Evolutionary conservation across 305 asterid species (phyloP), one percentile per base, ranked within the genome.

Genomic region (Plantago coronopus): DNA sequence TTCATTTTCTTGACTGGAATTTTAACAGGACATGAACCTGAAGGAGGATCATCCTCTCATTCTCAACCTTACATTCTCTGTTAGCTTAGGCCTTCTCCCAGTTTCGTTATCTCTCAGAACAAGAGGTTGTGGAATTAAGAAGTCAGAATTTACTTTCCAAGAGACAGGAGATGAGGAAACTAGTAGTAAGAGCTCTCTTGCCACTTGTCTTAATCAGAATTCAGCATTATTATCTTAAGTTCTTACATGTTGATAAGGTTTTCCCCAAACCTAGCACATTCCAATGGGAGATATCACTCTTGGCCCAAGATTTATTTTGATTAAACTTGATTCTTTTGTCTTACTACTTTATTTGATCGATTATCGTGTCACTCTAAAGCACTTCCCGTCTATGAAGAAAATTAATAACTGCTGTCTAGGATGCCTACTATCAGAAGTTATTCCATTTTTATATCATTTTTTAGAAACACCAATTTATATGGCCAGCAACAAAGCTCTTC

Each of bases 41-140:
- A 77, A 77, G 72, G 96, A 87, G 81, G 95, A 90, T 74, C 99
- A 94, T 74, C 99, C 99, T 79, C 88, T 94, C 74, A 84, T 84
- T 59, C 75, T 94, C 69, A 84, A 79, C 66, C 74, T 89, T 49
- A 80, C 88, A 17, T 89, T 94, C 81, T 80, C 95, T 38, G 64
- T 83, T 71, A 90, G 97, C 79, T 82, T 94, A 75, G 97, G 97
- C 63, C 88, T 89, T 74, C 81, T 94, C 78, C 99, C 99, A 61
- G 81, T 80, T 74, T 69, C 72, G 7, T 70, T 89, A 61, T 79
- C 96, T 44, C 81, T 88, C 55, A 68, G 62, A 78, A 81, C 97
- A 67, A 84, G 88, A 38, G 95, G 94, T 61, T 94, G 99, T 77
- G 99, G 99, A 74, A 87, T 89, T 65, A 82, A 78, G 76, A 80